Base-by-base conservation (phyloP, 805 yeast genomes). In the Candida endomychidarum region DNA sequence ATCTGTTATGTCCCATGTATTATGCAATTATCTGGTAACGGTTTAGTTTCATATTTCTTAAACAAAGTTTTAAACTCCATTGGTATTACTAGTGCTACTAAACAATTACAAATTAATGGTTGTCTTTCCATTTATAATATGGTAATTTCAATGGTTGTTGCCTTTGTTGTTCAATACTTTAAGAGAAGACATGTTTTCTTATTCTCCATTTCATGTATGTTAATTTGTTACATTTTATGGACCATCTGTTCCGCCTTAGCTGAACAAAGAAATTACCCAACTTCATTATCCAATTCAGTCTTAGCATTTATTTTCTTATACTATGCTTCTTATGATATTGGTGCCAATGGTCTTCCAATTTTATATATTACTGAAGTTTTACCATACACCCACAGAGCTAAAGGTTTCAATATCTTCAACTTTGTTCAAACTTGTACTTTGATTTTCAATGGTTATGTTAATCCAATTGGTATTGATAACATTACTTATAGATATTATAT, bases 41-140 rank as follows among this genome's bases (percentile, higher is more conserved):
- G 77, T 41, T 58, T 75, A 43, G 75, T 74, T 19, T 69, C 77
- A 3, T 75, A 74, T 63, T 75, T 75, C 55, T 59, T 76, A 46
- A 61, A 66, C 43, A 64, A 67, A 49, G 82, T 78, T 10, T 65
- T 78, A 47, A 52, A 58, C 42, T 69, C 78, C 18, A 75, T 78
- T 53, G 81, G 83, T 43, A 72, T 77, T 50, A 73, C 74, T 34
- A 64, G 62, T n/a, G 58, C 65, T 18, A 57, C 57, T 35, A 56
- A 60, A 40, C 77, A 77, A 56, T 65, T 76, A 40, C 54, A 70
- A 37, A 67, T 76, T 53, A 77, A 77, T 53, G 80, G 76, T 41
- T 70, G 72, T 43, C 65, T 75, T 46, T 70, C 66, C 69, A 57
- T 72, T 42, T 75, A 64, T 56, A 74, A 74, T 60, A 67, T 68